A percentile compares a stretch with the other conserved stretches of the same genome.
Conservation (phyloP, 441 rosid species). For the Daphne laureola region DNA sequence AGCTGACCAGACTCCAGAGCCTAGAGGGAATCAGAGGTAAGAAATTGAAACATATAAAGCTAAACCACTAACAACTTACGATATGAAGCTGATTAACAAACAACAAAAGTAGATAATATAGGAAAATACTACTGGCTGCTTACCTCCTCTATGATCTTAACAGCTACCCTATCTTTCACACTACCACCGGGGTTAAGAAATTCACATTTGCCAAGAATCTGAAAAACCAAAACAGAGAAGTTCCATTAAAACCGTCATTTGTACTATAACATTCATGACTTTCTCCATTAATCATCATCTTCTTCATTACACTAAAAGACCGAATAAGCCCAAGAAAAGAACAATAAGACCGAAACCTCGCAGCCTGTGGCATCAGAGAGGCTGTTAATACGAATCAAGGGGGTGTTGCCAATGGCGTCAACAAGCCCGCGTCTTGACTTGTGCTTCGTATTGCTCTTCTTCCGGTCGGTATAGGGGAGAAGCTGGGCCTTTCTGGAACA, state of each 20-base stretch:
- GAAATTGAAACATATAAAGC: no score
- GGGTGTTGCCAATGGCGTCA: slow-evolving; percentile 80
- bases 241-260: no score
- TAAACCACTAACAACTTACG: no score
- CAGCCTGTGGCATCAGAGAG: slow-evolving; percentile 91
- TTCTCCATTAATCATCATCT: neutral
- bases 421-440: slow-evolving; percentile 42
- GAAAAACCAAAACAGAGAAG: slow-evolving; percentile 14
- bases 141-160: slow-evolving; percentile 86
- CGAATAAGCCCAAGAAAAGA: no score
- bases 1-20: slow-evolving; percentile 74
- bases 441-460: slow-evolving; percentile 26
- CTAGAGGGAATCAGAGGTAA: slow-evolving; percentile 24
- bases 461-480: neutral
- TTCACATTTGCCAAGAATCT: slow-evolving; percentile 97
- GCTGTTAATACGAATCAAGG: slow-evolving; percentile 81
- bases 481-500: slow-evolving; percentile 12
- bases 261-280: no score
- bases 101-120: neutral
- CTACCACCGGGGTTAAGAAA: slow-evolving; percentile 98
- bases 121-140: slow-evolving; percentile 4
- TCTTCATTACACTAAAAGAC: no score
- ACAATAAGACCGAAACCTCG: slow-evolving; percentile 43
- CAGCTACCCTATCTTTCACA: slow-evolving; percentile 89
- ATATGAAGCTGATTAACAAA: neutral